A percentile compares a stretch with the other conserved stretches of the same genome.
Evolutionary conservation across 495 filamentous ascomycete genomes (phyloP).

Genomic region (Lentithecium fluviatile): DNA sequence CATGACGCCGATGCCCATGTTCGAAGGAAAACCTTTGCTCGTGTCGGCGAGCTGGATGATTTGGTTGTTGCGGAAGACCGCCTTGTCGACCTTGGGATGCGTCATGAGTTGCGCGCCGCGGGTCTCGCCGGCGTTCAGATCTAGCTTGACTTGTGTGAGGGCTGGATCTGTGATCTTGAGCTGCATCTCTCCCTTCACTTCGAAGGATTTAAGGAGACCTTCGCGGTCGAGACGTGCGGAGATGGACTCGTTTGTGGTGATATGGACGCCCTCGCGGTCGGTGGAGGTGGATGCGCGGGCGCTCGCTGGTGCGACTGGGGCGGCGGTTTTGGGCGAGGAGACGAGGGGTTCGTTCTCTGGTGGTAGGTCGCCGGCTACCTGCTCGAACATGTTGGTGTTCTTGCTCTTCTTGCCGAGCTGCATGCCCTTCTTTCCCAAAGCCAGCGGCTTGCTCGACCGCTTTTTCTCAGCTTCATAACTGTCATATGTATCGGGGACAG

Average conservation of each 20-base stretch:
- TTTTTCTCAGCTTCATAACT: constrained; percentile 96
- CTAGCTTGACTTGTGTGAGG: constrained; percentile 84
- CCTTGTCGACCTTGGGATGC: constrained; percentile 91
- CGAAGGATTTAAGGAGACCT: constrained; percentile 75
- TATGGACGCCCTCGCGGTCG: constrained; percentile 77
- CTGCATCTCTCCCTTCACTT: constrained; percentile 86
- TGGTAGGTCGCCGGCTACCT: constrained; percentile 84
- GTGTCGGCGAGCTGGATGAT: constrained; percentile 81
- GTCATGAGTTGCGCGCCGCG: constrained; percentile 85
- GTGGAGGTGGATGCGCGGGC: constrained; percentile 49
- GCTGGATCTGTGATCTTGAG: constrained; percentile 83
- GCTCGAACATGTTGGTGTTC: constrained; percentile 93
- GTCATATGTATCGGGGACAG: constrained; percentile 79
- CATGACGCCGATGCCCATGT: constrained; percentile 83
- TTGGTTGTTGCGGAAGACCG: constrained; percentile 72
- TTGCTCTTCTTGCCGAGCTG: constrained; percentile 98
- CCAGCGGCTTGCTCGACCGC: constrained; percentile 64
- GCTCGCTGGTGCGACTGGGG: constrained; percentile 44
- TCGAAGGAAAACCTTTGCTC: constrained; percentile 83
- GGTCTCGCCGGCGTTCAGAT: constrained; percentile 68
- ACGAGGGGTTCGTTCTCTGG: constrained; percentile 78
- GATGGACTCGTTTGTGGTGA: constrained; percentile 84
- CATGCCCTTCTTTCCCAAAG: constrained; percentile 93
- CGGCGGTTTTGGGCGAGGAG: constrained; percentile 57
- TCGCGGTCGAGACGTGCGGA: constrained; percentile 83